Evolutionary conservation across 2,329 filamentous ascomycete species (phyloP).

Genomic region (Aureobasidium musti): DNA sequence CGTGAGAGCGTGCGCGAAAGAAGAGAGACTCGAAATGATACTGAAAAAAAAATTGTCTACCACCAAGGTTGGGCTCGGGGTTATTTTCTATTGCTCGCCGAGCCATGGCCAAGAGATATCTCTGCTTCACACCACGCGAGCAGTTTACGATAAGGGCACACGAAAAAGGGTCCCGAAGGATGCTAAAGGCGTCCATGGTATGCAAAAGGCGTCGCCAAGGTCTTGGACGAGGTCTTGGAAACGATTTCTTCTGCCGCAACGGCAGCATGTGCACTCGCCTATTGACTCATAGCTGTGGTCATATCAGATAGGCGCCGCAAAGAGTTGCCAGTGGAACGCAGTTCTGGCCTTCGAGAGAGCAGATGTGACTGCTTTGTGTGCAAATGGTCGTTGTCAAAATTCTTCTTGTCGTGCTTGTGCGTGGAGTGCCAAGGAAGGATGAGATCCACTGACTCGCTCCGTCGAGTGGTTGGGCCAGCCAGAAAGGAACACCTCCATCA

Average conservation of each 20-base stretch:
- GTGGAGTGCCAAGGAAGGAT: constrained; percentile 14
- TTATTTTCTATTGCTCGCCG: constrained; percentile 12
- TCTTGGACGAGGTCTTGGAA: constrained; percentile 26
- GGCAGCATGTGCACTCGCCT: constrained; percentile 9
- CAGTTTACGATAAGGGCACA: constrained; percentile 16
- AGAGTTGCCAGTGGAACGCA: neutral
- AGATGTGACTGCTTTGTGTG: neutral
- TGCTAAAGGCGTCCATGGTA: constrained; percentile 1
- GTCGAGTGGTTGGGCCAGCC: neutral
- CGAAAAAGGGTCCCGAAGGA: neutral
- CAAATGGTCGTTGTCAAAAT: neutral
- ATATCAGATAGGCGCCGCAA: constrained; percentile 17
- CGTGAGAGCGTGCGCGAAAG: neutral
- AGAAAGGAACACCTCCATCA: neutral
- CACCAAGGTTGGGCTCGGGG: neutral
- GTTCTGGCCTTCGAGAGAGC: neutral
- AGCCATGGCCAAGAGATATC: constrained; percentile 22
- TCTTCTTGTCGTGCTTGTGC: constrained; percentile 5
- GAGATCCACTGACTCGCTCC: constrained; percentile 12
- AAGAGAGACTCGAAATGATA: neutral
- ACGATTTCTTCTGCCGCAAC: constrained; percentile 3
- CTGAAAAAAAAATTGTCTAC: constrained; percentile 19
- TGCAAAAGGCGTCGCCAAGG: constrained; percentile 9
- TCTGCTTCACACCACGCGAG: constrained; percentile 14
- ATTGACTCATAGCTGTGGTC: constrained; percentile 18